Base-by-base conservation (phyloP, 2,329 filamentous ascomycete genomes). In the Chrysosphaeria jannelii region DNA sequence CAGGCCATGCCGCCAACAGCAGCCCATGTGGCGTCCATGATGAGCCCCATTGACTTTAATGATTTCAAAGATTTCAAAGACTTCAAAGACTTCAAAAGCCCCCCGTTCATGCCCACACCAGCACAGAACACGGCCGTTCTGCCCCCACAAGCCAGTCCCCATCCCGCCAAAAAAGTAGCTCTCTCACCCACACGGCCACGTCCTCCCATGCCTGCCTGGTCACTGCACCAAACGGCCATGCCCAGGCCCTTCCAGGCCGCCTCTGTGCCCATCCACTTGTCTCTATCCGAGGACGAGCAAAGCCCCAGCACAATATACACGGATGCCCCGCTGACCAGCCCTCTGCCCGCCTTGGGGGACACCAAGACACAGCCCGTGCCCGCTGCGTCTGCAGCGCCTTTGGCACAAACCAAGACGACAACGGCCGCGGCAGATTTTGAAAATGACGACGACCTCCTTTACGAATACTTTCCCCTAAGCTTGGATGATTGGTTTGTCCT, bases 391-490 rank as follows among this genome's bases (percentile, higher is more conserved):
- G 8, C 2, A 12, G 13, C 17, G 18, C 10, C n/a, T 18, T 18
- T 16, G 31, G 31, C 41, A 28, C 30, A 39, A 30, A 31, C 39
- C 5, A 34, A 35, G 8, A 24, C 24, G 35, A n/a, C n/a, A 18
- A 18, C 16, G 16, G 16, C 16, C 7, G n/a, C 38, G 2, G 44
- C 37, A 4, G 54, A 71, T 16, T 46, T 65, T 31, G 76, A 89
- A 34, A 69, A 68, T 34, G 67, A 67, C 1, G n/a, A n/a, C n/a
- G 79, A 91, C 42, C 49, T 79, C 32, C 48, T 91, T 10, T 91
- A 91, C 39, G 79, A 93, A 45, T 91, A 93, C 39, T 91, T 93
- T 32, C 79, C 79, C 0, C 51, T 93, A 10, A 78, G 70, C 23
- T 47, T 90, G 28, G 78, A 91, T 40, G 79, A 91, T 37, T 91